Evolutionary conservation across 2,329 filamentous ascomycete species (phyloP).

Genomic region (Ceratocystis cacaofunesta): DNA sequence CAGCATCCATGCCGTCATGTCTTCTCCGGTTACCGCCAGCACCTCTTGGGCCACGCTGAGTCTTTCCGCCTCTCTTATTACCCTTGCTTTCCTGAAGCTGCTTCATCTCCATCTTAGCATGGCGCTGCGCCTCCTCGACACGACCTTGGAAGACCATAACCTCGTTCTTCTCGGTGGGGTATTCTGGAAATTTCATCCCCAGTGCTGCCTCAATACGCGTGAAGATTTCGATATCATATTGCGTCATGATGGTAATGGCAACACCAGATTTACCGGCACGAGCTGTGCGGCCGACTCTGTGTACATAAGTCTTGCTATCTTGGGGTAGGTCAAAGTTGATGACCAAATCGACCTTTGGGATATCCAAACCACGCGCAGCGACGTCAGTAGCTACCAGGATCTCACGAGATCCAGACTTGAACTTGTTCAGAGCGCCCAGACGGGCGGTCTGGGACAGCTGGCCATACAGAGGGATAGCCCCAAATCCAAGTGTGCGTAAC

Average conservation of each 20-base stretch:
- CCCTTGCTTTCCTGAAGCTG: conserved; percentile 54
- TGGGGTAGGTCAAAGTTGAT: conserved; percentile 73
- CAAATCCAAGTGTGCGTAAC: conserved; percentile 70
- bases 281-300: conserved; percentile 76
- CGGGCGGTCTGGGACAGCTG: conserved; percentile 79
- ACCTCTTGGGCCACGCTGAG: conserved; percentile 21
- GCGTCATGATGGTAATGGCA: conserved; percentile 67
- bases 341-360: conserved; percentile 78
- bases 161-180: conserved; percentile 60
- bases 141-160: conserved; percentile 66
- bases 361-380: conserved; percentile 84
- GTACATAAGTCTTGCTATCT: conserved; percentile 82
- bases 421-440: conserved; percentile 79
- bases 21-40: conserved; percentile 30
- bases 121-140: conserved; percentile 70
- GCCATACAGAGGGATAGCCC: conserved; percentile 83
- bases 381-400: conserved; percentile 90
- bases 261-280: conserved; percentile 73
- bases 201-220: conserved; percentile 69
- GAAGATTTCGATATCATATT: conserved; percentile 75
- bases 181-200: conserved; percentile 59
- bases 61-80: conserved; percentile 36
- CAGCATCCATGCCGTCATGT: conserved; percentile 54
- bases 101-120: conserved; percentile 71
- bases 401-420: conserved; percentile 62